A percentile compares a stretch with the other conserved stretches of the same genome.
Conservation (phyloP, 352 stramenopile genomes). For the Phytopythium oedochilum region DNA sequence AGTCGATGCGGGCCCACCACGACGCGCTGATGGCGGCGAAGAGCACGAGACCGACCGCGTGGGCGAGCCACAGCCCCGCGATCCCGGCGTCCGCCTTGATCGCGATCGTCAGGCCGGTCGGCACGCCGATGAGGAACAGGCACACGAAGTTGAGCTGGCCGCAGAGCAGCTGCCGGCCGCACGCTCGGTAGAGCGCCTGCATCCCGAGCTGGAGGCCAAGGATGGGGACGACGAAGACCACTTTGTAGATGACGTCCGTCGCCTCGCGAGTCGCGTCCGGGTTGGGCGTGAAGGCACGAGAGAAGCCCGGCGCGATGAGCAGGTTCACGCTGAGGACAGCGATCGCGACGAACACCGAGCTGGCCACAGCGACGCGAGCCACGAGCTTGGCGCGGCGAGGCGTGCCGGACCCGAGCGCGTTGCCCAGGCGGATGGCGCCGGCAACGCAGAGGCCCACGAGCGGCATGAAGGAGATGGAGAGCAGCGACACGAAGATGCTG, state of each 20-base stretch:
- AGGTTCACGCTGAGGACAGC: constrained; percentile 4
- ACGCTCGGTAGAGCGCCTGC: constrained; percentile 18
- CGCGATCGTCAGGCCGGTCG: constrained; percentile 17
- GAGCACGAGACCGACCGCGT: constrained; percentile 11
- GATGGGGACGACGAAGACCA: constrained; percentile 10
- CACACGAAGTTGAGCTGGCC: constrained; percentile 21
- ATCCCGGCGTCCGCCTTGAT: constrained; percentile 13
- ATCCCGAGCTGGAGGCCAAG: constrained; percentile 6
- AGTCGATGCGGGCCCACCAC: constrained; percentile 13
- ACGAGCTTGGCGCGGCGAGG: constrained; percentile 12
- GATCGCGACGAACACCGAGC: not conserved
- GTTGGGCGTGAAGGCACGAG: constrained; percentile 17
- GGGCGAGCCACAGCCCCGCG: constrained; percentile 26
- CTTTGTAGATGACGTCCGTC: constrained; percentile 3
- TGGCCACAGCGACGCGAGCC: constrained; percentile 6
- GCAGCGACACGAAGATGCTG: constrained; percentile 13
- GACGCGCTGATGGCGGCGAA: constrained; percentile 8
- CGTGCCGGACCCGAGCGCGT: constrained; percentile 21
- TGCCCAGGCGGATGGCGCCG: constrained; percentile 24
- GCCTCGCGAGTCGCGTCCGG: not conserved
- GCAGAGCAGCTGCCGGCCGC: constrained; percentile 14
- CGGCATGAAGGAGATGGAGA: constrained; percentile 16
- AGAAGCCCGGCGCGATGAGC: constrained; percentile 10
- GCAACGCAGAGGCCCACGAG: constrained; percentile 14
- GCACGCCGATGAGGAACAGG: constrained; percentile 14